Base-by-base conservation (phyloP, 1,284 basidiomycete genomes). In the Dichomitus squalens region DNA sequence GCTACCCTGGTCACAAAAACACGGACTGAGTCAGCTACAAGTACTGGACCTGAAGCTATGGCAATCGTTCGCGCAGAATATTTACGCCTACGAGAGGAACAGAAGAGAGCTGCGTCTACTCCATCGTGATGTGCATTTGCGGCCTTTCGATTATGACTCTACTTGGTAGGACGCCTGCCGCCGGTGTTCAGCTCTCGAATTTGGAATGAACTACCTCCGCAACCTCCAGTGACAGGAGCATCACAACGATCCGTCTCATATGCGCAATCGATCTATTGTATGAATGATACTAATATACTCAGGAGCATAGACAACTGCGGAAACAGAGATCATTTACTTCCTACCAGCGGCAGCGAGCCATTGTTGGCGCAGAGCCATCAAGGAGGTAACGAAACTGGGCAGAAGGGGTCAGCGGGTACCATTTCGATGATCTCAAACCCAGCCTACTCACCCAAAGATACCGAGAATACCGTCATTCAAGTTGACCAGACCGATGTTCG, bases 381-480 rank as follows among this genome's bases (percentile, higher is more conserved):
- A 50, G 6, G 87, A 90, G 4, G 85, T 83, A 57, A 85, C 76
- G 46, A 86, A 66, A 56, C 87, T 88, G 35, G 61, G 58, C 29
- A 49, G n/a, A 21, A 31, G 2, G 14, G 8, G 8, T 33, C 8
- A 20, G 3, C 27, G 29, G 31, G 8, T 9, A 33, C 7, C 14
- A 6, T 44, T 4, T 36, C 25, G 49, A 4, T 39, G 12, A 27
- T 7, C 6, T 16, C 29, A 36, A 7, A 21, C 51, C 20, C 49
- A 55, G 20, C 9, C 9, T 11, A 76, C 84, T 66, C 68, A 95
- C 91, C 95, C 95, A 65, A 92, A 83, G 56, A 90, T 77, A 58
- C 95, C 95, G 34, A 96, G 75, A 18, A 86, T 70, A 43, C 96
- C 96, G 60, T 99, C 96, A 71, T 92, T 95, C 64, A 97, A 70